Percentiles rank a stretch among this genome's conserved stretches.
These are phyloP conservation scores for Sclerotiophoma versabilis DNA, from an alignment of 2,329 filamentous ascomycete genomes.

Conservation along the genomic window DNA sequence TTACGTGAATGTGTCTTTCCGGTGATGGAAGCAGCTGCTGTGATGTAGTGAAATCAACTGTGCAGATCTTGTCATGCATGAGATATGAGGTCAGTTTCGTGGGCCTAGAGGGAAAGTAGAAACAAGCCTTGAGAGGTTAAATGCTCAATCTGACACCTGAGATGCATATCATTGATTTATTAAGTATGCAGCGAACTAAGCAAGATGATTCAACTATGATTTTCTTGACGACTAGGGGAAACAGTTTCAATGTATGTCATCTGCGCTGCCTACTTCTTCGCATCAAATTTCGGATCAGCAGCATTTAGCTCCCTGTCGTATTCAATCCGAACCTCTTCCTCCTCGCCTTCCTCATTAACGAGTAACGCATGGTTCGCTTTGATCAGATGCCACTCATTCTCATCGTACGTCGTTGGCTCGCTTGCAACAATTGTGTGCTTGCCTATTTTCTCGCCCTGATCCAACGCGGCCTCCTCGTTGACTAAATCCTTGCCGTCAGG, in stretches of 20 bases:
- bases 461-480: constrained; percentile 46
- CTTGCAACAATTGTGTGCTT: constrained; percentile 62
- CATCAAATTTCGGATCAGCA: constrained; percentile 45
- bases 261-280: not conserved
- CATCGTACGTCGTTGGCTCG: constrained; percentile 62
- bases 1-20: not conserved
- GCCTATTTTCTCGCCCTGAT: constrained; percentile 53
- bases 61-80: too few relatives aligned
- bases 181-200: too few relatives aligned
- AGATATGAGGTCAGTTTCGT: too few relatives aligned
- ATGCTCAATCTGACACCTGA: too few relatives aligned
- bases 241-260: too few relatives aligned
- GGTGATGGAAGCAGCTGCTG: too few relatives aligned
- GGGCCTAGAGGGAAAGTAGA: too few relatives aligned
- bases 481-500: constrained; percentile 51
- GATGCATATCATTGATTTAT: too few relatives aligned
- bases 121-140: too few relatives aligned
- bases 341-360: constrained; percentile 52
- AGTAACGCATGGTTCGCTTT: constrained; percentile 56
- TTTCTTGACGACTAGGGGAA: too few relatives aligned
- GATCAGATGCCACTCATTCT: constrained; percentile 60
- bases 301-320: constrained; percentile 52
- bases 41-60: too few relatives aligned
- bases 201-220: too few relatives aligned
- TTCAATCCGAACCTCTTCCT: constrained; percentile 46